These are phyloP conservation scores for Eucommia ulmoides DNA, from an alignment of 257 asterid species.

Conservation along the genomic window DNA sequence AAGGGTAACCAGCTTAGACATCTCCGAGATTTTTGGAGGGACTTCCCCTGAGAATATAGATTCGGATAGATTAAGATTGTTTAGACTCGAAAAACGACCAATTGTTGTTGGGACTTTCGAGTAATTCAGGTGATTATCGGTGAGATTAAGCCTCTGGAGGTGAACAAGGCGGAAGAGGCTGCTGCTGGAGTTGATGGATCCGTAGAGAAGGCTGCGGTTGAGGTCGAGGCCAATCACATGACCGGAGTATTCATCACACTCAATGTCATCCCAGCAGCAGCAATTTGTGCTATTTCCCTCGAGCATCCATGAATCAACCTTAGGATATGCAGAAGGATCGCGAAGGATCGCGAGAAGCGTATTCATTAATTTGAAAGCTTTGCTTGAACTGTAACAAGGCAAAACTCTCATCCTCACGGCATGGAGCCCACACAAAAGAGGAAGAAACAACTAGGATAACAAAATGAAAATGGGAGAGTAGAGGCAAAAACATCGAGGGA, in stretches of 20 bases:
- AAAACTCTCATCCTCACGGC: neutral
- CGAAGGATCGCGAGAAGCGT: neutral
- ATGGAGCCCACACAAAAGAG: neutral
- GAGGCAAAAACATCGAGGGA: no score
- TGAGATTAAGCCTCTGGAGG: neutral
- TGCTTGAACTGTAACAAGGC: constrained; percentile 2
- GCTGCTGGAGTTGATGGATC: neutral
- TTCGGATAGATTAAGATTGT: neutral
- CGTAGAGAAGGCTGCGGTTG: neutral
- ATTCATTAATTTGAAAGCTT: neutral
- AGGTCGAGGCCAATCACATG: constrained; percentile 2
- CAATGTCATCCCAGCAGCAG: neutral
- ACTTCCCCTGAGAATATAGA: neutral
- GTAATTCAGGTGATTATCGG: neutral
- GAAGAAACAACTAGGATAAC: neutral
- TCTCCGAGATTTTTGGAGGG: neutral
- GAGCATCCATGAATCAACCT: neutral
- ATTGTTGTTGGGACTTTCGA: neutral
- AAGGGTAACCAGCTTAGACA: neutral
- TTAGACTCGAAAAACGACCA: neutral
- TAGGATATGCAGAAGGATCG: constrained; percentile 1
- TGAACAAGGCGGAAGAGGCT: constrained; percentile 1
- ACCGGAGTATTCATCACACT: neutral
- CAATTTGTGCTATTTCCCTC: neutral
- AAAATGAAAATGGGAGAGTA: no score